phyloP scores from a whole-genome alignment of 345 rosid genomes.

The Theobroma cacao region DNA sequence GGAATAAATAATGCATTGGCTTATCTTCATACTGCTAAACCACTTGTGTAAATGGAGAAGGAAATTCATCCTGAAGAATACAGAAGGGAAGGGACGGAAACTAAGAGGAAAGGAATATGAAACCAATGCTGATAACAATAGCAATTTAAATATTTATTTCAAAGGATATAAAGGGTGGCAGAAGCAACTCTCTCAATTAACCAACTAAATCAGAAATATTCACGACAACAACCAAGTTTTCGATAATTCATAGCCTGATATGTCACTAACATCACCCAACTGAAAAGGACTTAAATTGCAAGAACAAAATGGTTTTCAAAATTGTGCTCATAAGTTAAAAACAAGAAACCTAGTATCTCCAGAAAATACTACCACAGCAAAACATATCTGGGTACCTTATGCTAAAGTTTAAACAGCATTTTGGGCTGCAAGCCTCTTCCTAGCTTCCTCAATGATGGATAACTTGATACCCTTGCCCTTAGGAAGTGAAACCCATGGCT shows the following conservation, averaged over 20 bases:
- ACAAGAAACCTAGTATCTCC: not conserved
- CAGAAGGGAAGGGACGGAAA: not conserved
- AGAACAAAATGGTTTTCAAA: constrained; percentile 10
- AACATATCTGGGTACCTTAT: not conserved
- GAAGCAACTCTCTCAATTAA: not conserved
- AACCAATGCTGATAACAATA: not conserved
- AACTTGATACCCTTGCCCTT: constrained; percentile 90
- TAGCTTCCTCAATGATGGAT: constrained; percentile 80
- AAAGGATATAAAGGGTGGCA: not conserved
- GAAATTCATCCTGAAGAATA: not conserved
- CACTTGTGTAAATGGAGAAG: no score
- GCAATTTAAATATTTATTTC: not conserved
- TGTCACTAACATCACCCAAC: not conserved
- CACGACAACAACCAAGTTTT: not conserved
- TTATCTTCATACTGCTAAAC: no score
- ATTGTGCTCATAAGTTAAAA: not conserved
- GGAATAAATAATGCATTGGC: no score
- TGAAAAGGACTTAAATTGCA: not conserved
- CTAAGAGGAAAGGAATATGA: not conserved
- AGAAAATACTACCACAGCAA: not conserved
- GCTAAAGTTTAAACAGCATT: constrained; percentile 23
- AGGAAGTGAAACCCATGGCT: constrained; percentile 89
- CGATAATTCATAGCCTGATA: not conserved
- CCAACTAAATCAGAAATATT: not conserved
- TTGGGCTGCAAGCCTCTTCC: constrained; percentile 70